Evolutionary conservation across 495 filamentous ascomycete genomes (phyloP).

Genomic region (Niebla homalea): DNA sequence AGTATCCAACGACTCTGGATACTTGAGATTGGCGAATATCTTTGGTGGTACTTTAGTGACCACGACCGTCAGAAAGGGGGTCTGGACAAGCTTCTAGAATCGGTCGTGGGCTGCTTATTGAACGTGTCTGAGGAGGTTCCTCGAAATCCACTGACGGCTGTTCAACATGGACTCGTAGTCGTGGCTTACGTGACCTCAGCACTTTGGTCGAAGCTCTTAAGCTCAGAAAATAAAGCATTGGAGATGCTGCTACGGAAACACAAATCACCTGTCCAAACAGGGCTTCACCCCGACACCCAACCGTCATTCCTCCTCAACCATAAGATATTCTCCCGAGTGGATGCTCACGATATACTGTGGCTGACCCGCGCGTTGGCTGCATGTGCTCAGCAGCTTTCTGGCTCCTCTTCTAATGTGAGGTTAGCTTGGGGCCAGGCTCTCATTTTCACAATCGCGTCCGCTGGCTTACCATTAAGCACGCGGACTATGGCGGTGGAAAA

Average conservation of each 20-base stretch:
- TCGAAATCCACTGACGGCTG: constrained; percentile 59
- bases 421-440: constrained; percentile 67
- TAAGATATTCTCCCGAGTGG: constrained; percentile 67
- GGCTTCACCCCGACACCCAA: constrained; percentile 37
- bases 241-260: constrained; percentile 40
- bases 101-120: constrained; percentile 29
- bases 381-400: constrained; percentile 33
- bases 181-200: constrained; percentile 62
- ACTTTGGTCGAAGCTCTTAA: constrained; percentile 30
- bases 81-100: neutral
- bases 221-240: constrained; percentile 18
- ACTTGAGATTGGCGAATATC: constrained; percentile 54
- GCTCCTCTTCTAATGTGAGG: constrained; percentile 22
- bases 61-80: constrained; percentile 16
- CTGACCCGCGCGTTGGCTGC: constrained; percentile 53
- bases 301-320: constrained; percentile 72
- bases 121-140: constrained; percentile 62
- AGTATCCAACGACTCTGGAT: constrained; percentile 72
- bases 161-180: constrained; percentile 62
- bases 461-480: constrained; percentile 39
- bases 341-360: constrained; percentile 66
- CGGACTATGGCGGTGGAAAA: constrained; percentile 44
- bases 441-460: constrained; percentile 59
- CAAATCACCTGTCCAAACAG: constrained; percentile 12
- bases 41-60: constrained; percentile 39